Evolutionary conservation across 345 rosid genomes (phyloP).

Genomic region (Clarkia xantiana): DNA sequence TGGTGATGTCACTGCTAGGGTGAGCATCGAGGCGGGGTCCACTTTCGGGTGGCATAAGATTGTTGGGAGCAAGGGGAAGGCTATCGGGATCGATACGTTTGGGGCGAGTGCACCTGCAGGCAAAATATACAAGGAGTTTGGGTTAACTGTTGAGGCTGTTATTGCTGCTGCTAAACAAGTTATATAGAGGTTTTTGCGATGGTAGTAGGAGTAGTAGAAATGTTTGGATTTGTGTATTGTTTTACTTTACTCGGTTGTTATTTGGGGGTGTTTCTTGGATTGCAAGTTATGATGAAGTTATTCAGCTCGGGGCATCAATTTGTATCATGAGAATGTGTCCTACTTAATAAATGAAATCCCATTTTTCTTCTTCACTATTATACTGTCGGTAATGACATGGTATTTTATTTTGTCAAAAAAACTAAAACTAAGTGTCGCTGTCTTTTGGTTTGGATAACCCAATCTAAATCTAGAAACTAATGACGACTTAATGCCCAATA

Average conservation of each 20-base stretch:
- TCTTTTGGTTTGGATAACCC: no score
- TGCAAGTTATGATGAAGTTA: no score
- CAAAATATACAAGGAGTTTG: constrained; percentile 68
- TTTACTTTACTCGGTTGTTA: neutral
- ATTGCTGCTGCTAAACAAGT: constrained; percentile 59
- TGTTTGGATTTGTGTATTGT: neutral
- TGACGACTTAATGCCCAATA: no score
- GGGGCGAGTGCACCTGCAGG: constrained; percentile 97
- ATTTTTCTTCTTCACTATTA: no score
- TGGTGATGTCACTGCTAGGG: constrained; percentile 56
- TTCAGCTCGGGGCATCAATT: no score
- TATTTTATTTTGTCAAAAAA: no score
- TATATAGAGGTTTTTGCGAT: constrained; percentile 11
- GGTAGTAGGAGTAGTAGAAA: neutral
- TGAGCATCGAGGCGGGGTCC: constrained; percentile 84
- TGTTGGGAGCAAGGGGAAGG: constrained; percentile 63
- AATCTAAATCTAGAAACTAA: no score
- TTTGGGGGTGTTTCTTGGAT: neutral
- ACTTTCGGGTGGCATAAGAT: constrained; percentile 87
- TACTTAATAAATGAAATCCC: no score
- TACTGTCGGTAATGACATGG: no score
- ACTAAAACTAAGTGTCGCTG: no score
- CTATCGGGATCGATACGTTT: constrained; percentile 64
- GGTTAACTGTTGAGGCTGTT: constrained; percentile 62
- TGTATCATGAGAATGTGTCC: no score